phyloP scores from a whole-genome alignment of 306 rosid species.

The Lathyrus tuberosus region DNA sequence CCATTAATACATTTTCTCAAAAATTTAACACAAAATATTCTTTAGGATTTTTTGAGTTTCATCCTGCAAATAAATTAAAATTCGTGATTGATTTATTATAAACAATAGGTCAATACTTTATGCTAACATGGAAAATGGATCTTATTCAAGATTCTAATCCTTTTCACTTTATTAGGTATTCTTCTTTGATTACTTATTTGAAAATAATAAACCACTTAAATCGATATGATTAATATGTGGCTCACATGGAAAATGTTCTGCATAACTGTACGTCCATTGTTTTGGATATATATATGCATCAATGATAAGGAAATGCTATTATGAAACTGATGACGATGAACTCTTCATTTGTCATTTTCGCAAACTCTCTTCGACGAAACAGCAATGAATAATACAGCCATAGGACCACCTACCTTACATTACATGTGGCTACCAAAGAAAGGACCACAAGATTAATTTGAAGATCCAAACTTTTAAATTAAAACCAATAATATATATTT shows the following conservation, averaged over 20 bases:
- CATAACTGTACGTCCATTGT: neutral
- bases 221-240: slow-evolving; percentile 12
- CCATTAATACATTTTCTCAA: too few species aligned
- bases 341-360: neutral
- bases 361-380: slow-evolving; percentile 28
- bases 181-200: slow-evolving; percentile 20
- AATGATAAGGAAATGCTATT: slow-evolving; percentile 15
- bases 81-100: too few species aligned
- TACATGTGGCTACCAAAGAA: neutral
- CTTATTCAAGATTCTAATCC: neutral
- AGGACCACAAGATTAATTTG: slow-evolving; percentile 23
- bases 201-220: neutral
- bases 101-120: too few species aligned
- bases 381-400: neutral
- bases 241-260: neutral
- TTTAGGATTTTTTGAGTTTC: too few species aligned
- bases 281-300: slow-evolving; percentile 28
- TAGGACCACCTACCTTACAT: neutral
- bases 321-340: neutral
- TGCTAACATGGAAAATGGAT: neutral
- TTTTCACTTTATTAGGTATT: neutral
- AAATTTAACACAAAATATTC: too few species aligned
- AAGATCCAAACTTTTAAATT: neutral
- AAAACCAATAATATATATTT: neutral
- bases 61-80: too few species aligned